A percentile compares a stretch with the other conserved stretches of the same genome.
Conservation (phyloP, 2,329 filamentous ascomycete genomes). For the Fusarium tuaranense region DNA sequence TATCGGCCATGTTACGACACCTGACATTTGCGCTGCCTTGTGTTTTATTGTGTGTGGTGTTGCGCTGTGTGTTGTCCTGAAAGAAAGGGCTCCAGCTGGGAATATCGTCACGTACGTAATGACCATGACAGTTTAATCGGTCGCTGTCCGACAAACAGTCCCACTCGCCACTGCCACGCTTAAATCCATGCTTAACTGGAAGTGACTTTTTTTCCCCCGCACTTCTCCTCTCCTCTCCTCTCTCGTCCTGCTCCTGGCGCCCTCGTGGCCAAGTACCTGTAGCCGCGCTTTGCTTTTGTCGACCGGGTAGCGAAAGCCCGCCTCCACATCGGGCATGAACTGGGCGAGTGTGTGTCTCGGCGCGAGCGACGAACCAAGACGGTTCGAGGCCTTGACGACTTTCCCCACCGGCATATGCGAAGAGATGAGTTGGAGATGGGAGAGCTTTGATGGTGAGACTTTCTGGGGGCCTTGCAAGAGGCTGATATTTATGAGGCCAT, state of each 20-base stretch:
- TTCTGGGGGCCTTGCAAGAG: neutral
- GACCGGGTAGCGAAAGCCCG: neutral
- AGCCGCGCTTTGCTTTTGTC: neutral
- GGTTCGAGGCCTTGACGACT: constrained; percentile 11
- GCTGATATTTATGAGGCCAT: neutral
- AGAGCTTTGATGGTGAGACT: neutral
- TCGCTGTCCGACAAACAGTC: constrained; percentile 12
- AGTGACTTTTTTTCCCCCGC: neutral
- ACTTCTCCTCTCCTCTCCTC: neutral
- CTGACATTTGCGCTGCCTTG: neutral
- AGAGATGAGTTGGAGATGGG: constrained; percentile 2
- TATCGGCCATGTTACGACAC: constrained; percentile 5
- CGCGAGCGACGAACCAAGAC: constrained; percentile 26
- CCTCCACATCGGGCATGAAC: constrained; percentile 29
- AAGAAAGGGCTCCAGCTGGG: neutral
- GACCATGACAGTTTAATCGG: constrained; percentile 13
- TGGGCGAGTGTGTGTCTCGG: constrained; percentile 9
- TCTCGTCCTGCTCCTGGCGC: neutral
- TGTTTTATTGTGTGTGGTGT: neutral
- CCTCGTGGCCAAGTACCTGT: neutral
- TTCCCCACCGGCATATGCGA: constrained; percentile 1
- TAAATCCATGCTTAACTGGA: constrained; percentile 33
- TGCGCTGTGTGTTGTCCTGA: neutral
- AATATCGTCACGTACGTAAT: constrained; percentile 9
- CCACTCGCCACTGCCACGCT: constrained; percentile 17